These are phyloP conservation scores for Cladosporium sp. DNA, from an alignment of 2,329 filamentous ascomycete genomes.

Conservation along the genomic window DNA sequence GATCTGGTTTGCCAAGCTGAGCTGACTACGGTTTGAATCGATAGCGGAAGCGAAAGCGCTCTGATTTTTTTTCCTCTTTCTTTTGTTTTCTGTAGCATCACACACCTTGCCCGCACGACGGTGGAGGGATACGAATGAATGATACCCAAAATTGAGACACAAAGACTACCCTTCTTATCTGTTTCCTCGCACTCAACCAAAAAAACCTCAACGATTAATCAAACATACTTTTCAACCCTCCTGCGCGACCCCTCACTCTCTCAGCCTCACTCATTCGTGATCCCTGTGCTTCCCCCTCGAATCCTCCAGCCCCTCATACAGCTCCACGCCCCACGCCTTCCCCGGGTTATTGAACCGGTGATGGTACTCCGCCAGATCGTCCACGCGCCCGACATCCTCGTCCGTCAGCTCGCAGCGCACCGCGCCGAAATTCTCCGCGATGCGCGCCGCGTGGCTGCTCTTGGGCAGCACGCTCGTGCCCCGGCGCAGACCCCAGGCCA, in stretches of 20 bases:
- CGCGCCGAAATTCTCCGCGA: conserved; percentile 40
- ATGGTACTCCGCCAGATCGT: conserved; percentile 30
- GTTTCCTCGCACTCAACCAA: not conserved
- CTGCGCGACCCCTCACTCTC: not conserved
- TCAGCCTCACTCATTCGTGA: conserved; percentile 11
- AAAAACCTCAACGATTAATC: not conserved
- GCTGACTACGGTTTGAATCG: too few species aligned
- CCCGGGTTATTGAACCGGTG: conserved; percentile 38
- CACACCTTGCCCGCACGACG: not conserved
- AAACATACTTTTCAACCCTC: not conserved
- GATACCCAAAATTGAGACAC: not conserved
- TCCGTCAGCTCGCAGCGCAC: conserved; percentile 32
- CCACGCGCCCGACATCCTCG: conserved; percentile 33
- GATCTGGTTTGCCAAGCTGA: too few species aligned
- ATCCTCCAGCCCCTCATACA: conserved; percentile 40
- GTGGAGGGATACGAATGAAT: not conserved
- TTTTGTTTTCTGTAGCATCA: not conserved
- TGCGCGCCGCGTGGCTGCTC: conserved; percentile 38
- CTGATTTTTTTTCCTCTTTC: not conserved
- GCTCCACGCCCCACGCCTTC: conserved; percentile 34
- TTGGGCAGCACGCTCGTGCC: conserved; percentile 49
- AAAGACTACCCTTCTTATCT: not conserved
- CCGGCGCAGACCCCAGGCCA: conserved; percentile 45
- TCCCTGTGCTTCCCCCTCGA: conserved; percentile 20
- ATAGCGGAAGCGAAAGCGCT: too few species aligned